phyloP scores from a whole-genome alignment of 2,329 filamentous ascomycete genomes.

The Xylaria sp. region DNA sequence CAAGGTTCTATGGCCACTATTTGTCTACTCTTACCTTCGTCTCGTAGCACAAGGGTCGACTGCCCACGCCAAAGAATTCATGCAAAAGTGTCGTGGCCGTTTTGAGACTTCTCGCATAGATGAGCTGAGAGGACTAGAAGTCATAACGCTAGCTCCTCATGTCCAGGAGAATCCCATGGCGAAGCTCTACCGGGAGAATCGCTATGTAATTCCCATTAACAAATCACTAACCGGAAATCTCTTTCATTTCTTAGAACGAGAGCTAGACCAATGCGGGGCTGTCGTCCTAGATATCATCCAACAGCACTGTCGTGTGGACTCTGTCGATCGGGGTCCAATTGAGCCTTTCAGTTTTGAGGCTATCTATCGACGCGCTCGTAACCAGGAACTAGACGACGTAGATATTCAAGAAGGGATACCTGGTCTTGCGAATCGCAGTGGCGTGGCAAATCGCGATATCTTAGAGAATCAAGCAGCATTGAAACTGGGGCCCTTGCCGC shows the following conservation, averaged over 20 bases:
- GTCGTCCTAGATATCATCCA: conserved; percentile 81
- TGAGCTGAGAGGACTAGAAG: conserved; percentile 79
- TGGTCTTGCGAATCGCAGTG: conserved; percentile 65
- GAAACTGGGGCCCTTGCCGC: conserved; percentile 82
- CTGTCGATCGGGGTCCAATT: conserved; percentile 70
- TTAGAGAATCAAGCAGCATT: conserved; percentile 68
- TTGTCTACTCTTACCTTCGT: conserved; percentile 91
- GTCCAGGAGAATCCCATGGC: conserved; percentile 80
- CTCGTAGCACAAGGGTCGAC: conserved; percentile 78
- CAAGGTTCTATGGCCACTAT: conserved; percentile 91
- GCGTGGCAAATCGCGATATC: conserved; percentile 70
- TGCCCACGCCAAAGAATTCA: conserved; percentile 78
- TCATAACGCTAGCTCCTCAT: conserved; percentile 81
- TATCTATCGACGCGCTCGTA: conserved; percentile 68
- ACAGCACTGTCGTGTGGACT: conserved; percentile 67
- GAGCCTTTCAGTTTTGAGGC: conserved; percentile 72
- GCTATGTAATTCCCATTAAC: conserved; percentile 91
- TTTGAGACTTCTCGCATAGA: conserved; percentile 85
- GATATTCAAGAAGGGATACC: conserved; percentile 74
- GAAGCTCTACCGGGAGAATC: conserved; percentile 84
- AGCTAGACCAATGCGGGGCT: conserved; percentile 81
- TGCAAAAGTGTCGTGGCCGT: conserved; percentile 71
- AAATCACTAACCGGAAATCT: conserved; percentile 84
- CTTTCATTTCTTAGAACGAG: conserved; percentile 89
- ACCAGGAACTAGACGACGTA: conserved; percentile 70